Conservation (phyloP, 1,139 yeast species). For the Suhomyces kunorum region DNA sequence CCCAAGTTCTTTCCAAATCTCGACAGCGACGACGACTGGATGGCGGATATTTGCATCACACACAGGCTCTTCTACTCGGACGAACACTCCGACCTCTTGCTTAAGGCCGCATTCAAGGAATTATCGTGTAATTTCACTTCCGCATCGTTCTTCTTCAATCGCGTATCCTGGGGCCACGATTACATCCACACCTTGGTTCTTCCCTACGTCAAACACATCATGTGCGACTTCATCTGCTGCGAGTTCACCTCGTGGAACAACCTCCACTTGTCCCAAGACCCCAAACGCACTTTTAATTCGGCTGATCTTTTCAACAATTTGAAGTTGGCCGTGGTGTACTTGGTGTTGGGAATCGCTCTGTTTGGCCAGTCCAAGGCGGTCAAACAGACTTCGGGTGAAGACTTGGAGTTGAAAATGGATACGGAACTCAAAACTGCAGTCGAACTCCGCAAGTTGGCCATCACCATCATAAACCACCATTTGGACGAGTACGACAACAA, state of each 20-base stretch:
- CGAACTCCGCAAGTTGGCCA: constrained; percentile 40
- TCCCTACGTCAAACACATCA: constrained; percentile 33
- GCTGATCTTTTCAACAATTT: constrained; percentile 21
- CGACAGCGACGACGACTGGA: constrained; percentile 49
- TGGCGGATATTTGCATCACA: constrained; percentile 26
- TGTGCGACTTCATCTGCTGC: constrained; percentile 34
- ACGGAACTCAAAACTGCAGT: constrained; percentile 34
- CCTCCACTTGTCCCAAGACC: constrained; percentile 12
- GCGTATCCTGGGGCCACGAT: constrained; percentile 23
- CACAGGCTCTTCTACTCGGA: constrained; percentile 16
- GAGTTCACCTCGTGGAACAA: constrained; percentile 23
- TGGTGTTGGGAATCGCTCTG: constrained; percentile 32
- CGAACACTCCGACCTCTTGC: constrained; percentile 15
- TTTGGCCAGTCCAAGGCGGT: constrained; percentile 22
- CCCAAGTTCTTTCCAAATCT: constrained; percentile 50
- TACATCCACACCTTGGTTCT: constrained; percentile 34
- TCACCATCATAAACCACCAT: constrained; percentile 40
- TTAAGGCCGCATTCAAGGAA: constrained; percentile 23
- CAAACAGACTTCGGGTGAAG: constrained; percentile 17
- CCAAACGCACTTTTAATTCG: constrained; percentile 11
- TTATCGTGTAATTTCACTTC: constrained; percentile 23
- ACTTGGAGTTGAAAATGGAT: constrained; percentile 21
- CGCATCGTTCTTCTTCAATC: constrained; percentile 27
- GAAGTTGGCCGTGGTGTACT: constrained; percentile 29
- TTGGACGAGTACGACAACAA: constrained; percentile 45